Evolutionary conservation across 1,284 basidiomycete genomes (phyloP).

Genomic region (Austroboletus novae-zelandiae): DNA sequence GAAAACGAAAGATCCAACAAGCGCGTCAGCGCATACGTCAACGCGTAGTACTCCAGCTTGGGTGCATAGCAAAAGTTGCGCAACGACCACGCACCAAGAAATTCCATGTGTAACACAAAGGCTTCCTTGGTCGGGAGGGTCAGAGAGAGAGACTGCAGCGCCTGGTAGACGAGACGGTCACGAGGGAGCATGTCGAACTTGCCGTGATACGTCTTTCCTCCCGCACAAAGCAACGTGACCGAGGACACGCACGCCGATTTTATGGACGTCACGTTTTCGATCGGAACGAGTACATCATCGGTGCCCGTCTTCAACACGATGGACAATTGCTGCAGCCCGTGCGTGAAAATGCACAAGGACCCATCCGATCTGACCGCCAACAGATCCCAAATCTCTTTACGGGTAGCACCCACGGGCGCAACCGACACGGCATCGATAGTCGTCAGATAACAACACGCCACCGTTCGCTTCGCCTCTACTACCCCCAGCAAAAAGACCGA

Average conservation of each 20-base stretch:
- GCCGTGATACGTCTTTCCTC: constrained; percentile 45
- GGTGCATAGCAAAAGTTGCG: constrained; percentile 40
- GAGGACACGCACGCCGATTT: constrained; percentile 44
- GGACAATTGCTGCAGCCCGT: constrained; percentile 53
- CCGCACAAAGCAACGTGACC: constrained; percentile 45
- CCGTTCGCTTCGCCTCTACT: constrained; percentile 34
- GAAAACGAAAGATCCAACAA: constrained; percentile 44
- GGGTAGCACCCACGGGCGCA: constrained; percentile 59
- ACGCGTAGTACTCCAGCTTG: constrained; percentile 55
- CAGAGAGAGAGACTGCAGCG: constrained; percentile 60
- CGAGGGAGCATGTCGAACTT: constrained; percentile 50
- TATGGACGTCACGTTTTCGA: constrained; percentile 37
- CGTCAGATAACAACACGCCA: constrained; percentile 41
- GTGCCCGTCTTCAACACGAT: constrained; percentile 27
- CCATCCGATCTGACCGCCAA: constrained; percentile 59
- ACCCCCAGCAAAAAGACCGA: constrained; percentile 48
- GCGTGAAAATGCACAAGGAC: constrained; percentile 54
- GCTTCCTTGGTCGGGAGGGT: constrained; percentile 54
- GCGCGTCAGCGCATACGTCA: constrained; percentile 49
- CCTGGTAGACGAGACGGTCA: constrained; percentile 54
- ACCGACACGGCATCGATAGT: constrained; percentile 51
- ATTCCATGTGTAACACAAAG: constrained; percentile 54
- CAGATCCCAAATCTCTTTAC: constrained; percentile 63
- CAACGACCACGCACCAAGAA: constrained; percentile 57
- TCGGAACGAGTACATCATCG: constrained; percentile 12